Percentiles rank a stretch among this genome's conserved stretches.
Conservation (phyloP, 2,329 filamentous ascomycete species). For the Pseudogymnoascus sp. region DNA sequence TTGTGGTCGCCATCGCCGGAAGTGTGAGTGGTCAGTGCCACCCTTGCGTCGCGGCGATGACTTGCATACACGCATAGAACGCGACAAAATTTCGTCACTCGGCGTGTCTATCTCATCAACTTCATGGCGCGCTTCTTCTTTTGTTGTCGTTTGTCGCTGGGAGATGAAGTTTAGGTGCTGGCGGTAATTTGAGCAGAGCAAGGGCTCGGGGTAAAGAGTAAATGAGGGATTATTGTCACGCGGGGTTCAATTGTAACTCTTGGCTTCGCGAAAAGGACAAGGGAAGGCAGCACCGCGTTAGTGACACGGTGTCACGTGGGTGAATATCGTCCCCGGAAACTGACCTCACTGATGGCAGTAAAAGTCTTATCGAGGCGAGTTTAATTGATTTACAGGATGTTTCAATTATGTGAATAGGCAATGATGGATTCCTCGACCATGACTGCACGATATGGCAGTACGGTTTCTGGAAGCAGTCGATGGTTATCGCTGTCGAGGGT, state of each 20-base stretch:
- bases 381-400: background rate
- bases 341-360: background rate
- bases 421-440: background rate
- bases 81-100: background rate
- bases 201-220: background rate
- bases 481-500: background rate
- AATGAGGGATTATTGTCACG: background rate
- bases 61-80: conserved; percentile 1
- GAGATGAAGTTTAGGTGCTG: background rate
- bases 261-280: background rate
- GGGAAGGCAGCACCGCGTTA: background rate
- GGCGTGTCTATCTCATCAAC: background rate
- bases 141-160: background rate
- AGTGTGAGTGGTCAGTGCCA: conserved; percentile 3
- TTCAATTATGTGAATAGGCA: background rate
- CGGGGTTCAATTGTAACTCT: background rate
- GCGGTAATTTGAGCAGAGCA: background rate
- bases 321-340: background rate
- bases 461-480: background rate
- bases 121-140: background rate
- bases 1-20: background rate
- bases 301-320: background rate
- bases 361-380: background rate
- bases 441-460: background rate
- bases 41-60: conserved; percentile 6